A percentile compares a stretch with the other conserved stretches of the same genome.
These are phyloP conservation scores for Prosopis cineraria DNA, from an alignment of 306 rosid genomes.

Conservation along the genomic window DNA sequence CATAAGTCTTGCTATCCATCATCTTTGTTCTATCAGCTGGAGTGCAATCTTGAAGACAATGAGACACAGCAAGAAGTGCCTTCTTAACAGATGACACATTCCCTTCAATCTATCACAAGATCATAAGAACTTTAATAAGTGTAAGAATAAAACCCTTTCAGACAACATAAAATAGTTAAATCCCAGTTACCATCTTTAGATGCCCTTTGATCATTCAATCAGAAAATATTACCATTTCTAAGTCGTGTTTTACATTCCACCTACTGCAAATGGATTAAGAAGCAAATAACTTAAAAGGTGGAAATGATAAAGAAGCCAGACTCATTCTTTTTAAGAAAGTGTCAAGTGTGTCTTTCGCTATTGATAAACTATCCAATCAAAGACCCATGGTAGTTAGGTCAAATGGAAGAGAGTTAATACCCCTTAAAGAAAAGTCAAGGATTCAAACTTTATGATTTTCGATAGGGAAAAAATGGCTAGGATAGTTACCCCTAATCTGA, in stretches of 20 bases:
- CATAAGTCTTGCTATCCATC: slow-evolving; percentile 55
- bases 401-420: neutral
- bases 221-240: slow-evolving; percentile 3
- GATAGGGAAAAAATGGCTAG: no score
- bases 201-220: neutral
- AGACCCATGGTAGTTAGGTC: neutral
- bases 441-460: no score
- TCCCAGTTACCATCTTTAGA: neutral
- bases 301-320: neutral
- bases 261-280: neutral
- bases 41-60: slow-evolving; percentile 66
- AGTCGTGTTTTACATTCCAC: neutral
- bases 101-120: slow-evolving; percentile 82
- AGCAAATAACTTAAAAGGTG: neutral
- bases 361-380: neutral
- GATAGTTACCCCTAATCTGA: no score
- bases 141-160: neutral
- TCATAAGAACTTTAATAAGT: slow-evolving; percentile 23
- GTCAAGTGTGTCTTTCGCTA: neutral
- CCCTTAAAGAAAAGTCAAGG: neutral
- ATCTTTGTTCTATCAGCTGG: slow-evolving; percentile 57
- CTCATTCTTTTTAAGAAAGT: neutral
- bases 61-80: slow-evolving; percentile 82
- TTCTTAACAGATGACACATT: slow-evolving; percentile 66
- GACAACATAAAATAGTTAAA: slow-evolving; percentile 29